Evolutionary conservation across 202 grass and related monocot genomes (phyloP).

Genomic region (Zizania palustris): DNA sequence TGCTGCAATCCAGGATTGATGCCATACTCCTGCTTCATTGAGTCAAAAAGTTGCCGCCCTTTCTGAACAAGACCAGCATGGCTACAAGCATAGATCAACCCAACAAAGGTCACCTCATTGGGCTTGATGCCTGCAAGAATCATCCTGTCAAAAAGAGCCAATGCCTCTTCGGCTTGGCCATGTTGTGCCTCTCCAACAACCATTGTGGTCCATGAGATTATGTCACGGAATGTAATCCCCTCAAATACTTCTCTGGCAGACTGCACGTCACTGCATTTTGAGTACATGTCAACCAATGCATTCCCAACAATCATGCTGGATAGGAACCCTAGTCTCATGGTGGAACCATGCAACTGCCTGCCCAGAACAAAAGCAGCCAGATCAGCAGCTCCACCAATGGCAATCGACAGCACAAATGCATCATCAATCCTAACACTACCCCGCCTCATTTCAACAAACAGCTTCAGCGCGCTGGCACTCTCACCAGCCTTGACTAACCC

Average conservation of each 20-base stretch:
- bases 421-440: constrained; percentile 63
- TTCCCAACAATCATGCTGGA: constrained; percentile 65
- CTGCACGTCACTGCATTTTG: constrained; percentile 79
- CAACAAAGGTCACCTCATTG: constrained; percentile 84
- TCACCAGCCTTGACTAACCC: constrained; percentile 60
- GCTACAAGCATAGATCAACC: constrained; percentile 90
- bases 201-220: constrained; percentile 86
- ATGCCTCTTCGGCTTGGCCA: constrained; percentile 54
- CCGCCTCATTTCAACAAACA: constrained; percentile 74
- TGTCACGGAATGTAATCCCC: constrained; percentile 46
- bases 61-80: constrained; percentile 83
- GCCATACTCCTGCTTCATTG: constrained; percentile 62
- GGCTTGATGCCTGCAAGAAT: constrained; percentile 61
- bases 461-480: constrained; percentile 44
- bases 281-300: constrained; percentile 85
- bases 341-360: constrained; percentile 66
- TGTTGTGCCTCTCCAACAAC: constrained; percentile 82
- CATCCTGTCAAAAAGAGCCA: constrained; percentile 69
- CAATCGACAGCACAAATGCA: constrained; percentile 54
- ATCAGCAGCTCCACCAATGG: constrained; percentile 48
- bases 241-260: constrained; percentile 82
- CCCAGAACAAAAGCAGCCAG: constrained; percentile 58
- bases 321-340: constrained; percentile 55
- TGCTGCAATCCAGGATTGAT: constrained; percentile 74
- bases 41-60: constrained; percentile 71